A percentile compares a stretch with the other conserved stretches of the same genome.
Evolutionary conservation across 257 asterid species (phyloP).

Genomic region (Solanum raphanifolium): DNA sequence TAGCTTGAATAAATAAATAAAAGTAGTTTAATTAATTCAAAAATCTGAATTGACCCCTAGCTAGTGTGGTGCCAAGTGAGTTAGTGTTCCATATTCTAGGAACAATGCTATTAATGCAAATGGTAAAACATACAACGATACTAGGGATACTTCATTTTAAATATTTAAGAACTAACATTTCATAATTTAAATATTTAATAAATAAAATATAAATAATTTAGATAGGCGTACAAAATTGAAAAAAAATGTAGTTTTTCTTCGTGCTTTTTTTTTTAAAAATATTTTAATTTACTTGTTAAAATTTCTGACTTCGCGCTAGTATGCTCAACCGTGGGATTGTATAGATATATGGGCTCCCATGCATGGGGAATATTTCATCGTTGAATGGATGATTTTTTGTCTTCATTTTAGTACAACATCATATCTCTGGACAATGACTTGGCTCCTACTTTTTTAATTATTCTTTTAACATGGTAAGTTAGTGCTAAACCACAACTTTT

Average conservation of each 20-base stretch:
- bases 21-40: not conserved
- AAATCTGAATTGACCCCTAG: not conserved
- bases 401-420: slow-evolving; percentile 9
- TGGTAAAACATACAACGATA: not conserved
- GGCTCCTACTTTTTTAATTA: not conserved
- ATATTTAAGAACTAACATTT: not conserved
- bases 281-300: not conserved
- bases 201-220: too few species aligned
- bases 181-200: not conserved
- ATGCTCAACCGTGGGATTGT: not conserved
- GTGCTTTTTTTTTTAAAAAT: too few species aligned
- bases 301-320: not conserved
- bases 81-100: not conserved
- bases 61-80: not conserved
- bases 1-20: not conserved
- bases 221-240: too few species aligned
- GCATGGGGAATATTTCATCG: slow-evolving; percentile 45
- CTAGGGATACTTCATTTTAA: not conserved
- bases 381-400: slow-evolving; percentile 27
- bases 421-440: not conserved
- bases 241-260: too few species aligned
- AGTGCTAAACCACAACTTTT: not conserved
- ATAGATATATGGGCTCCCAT: slow-evolving; percentile 35
- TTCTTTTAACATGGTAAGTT: not conserved
- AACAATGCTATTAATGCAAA: not conserved